Conservation (phyloP, 140 eudicot genomes). For the Anethum foeniculum region DNA sequence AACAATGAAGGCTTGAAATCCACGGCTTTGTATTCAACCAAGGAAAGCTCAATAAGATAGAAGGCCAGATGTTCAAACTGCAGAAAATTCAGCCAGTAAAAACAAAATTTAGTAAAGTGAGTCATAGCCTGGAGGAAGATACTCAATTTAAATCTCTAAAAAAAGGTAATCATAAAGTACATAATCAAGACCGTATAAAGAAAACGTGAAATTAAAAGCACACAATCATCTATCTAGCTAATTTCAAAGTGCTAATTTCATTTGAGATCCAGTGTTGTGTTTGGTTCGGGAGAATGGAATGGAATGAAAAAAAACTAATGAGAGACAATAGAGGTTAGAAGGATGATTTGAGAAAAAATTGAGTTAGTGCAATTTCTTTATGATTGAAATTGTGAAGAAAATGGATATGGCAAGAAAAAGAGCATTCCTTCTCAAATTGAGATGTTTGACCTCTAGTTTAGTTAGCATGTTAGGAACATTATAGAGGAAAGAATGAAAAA, state of each 20-base stretch:
- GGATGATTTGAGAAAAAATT: too few species aligned
- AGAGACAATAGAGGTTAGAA: too few species aligned
- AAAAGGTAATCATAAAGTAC: not conserved
- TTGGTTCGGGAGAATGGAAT: too few species aligned
- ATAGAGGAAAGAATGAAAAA: too few species aligned
- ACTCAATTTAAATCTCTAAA: not conserved
- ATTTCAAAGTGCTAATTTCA: not conserved
- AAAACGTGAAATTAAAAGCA: not conserved
- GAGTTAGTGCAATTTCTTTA: too few species aligned
- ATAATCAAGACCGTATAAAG: not conserved
- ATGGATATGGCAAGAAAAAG: too few species aligned
- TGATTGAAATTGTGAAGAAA: too few species aligned
- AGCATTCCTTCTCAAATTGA: too few species aligned
- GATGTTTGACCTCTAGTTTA: too few species aligned
- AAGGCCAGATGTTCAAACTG: slow-evolving; percentile 79
- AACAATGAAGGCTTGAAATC: slow-evolving; percentile 74
- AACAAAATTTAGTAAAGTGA: not conserved
- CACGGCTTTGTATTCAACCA: slow-evolving; percentile 80
- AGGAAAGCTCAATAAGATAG: slow-evolving; percentile 76
- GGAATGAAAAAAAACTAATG: too few species aligned
- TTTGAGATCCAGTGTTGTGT: not conserved
- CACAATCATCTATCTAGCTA: not conserved
- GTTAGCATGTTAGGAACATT: too few species aligned
- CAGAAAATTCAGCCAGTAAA: slow-evolving; percentile 11
- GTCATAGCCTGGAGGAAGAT: not conserved